Evolutionary conservation across 371 early-diverging fungal species (phyloP).

Genomic region (Mortierella polycephala): DNA sequence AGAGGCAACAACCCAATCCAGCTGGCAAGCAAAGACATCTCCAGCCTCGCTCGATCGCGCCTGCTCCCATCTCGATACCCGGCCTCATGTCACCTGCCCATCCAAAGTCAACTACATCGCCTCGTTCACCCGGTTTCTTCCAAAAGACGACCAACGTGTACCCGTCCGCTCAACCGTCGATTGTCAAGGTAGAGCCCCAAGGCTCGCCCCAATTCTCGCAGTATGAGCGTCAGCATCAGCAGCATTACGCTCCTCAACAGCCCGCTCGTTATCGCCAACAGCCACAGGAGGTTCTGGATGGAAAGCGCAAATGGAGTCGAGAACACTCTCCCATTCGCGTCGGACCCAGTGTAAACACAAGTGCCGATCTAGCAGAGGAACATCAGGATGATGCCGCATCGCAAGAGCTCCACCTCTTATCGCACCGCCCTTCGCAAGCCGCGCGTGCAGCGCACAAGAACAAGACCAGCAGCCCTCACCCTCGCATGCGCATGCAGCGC

Average conservation of each 20-base stretch:
- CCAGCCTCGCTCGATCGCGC: slow-evolving; percentile 33
- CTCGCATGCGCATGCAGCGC: slow-evolving; percentile 33
- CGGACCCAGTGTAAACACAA: slow-evolving; percentile 17
- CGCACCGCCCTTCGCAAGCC: slow-evolving; percentile 10
- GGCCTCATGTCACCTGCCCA: slow-evolving; percentile 13
- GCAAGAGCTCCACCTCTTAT: slow-evolving; percentile 40
- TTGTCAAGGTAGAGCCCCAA: slow-evolving; percentile 19
- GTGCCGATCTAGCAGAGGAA: slow-evolving; percentile 12
- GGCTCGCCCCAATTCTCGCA: not conserved
- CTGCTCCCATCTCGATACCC: slow-evolving; percentile 10
- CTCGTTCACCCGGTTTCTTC: not conserved
- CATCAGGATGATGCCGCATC: slow-evolving; percentile 12
- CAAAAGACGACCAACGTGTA: not conserved
- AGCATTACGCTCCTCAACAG: not conserved
- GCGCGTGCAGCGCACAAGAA: not conserved
- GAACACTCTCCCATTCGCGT: slow-evolving; percentile 26
- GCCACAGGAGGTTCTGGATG: not conserved
- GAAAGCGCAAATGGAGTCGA: slow-evolving; percentile 28
- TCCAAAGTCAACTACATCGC: slow-evolving; percentile 1
- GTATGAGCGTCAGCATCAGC: slow-evolving; percentile 11
- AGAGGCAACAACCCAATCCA: slow-evolving; percentile 1
- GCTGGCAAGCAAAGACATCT: slow-evolving; percentile 8
- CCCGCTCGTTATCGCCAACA: too few species aligned
- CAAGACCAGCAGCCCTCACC: slow-evolving; percentile 10
- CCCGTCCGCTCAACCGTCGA: not conserved